Conservation (phyloP, 2,329 filamentous ascomycete species). For the Zalaria obscura region DNA sequence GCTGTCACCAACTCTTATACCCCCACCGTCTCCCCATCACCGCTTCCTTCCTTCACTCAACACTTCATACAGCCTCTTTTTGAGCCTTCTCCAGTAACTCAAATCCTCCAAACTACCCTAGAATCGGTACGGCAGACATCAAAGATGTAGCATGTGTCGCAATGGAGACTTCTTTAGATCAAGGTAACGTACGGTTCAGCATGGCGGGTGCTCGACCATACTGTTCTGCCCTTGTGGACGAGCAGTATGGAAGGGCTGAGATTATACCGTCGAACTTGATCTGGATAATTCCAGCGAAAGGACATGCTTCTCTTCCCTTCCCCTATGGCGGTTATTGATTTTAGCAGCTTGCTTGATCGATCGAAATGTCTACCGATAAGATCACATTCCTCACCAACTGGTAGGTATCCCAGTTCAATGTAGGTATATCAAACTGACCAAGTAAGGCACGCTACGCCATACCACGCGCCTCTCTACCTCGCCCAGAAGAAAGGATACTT, state of each 20-base stretch:
- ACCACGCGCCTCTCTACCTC: constrained; percentile 65
- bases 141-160: too few relatives aligned
- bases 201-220: constrained; percentile 4
- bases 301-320: constrained; percentile 58
- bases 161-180: too few relatives aligned
- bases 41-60: too few relatives aligned
- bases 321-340: constrained; percentile 32
- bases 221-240: background rate
- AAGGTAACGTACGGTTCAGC: background rate
- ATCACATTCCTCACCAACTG: constrained; percentile 77
- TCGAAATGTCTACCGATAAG: constrained; percentile 67
- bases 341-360: constrained; percentile 26
- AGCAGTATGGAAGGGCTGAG: constrained; percentile 42
- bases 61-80: too few relatives aligned
- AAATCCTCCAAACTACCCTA: too few relatives aligned
- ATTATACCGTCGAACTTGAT: constrained; percentile 76
- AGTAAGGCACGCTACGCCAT: constrained; percentile 63
- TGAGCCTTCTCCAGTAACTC: too few relatives aligned
- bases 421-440: constrained; percentile 3
- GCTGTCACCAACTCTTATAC: too few relatives aligned
- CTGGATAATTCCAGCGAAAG: constrained; percentile 81
- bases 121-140: too few relatives aligned
- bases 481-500: constrained; percentile 65
- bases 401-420: constrained; percentile 30
- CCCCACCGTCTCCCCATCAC: too few relatives aligned